These are phyloP conservation scores for Cadophora sp. DNA, from an alignment of 2,329 filamentous ascomycete genomes.

Conservation along the genomic window DNA sequence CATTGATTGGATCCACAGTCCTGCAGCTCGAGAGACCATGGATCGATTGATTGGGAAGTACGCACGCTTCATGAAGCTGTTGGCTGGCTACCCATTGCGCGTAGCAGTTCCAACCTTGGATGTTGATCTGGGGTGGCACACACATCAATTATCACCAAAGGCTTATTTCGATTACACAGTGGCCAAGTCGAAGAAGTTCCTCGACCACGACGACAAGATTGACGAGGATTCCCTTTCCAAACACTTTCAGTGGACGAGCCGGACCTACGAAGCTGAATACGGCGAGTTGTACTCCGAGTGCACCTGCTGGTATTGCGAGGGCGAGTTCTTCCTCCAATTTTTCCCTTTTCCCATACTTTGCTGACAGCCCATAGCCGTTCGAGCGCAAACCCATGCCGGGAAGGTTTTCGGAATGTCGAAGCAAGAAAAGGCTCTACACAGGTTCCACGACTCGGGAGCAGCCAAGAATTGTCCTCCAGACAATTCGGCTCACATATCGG, in stretches of 20 bases:
- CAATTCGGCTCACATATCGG: conserved; percentile 72
- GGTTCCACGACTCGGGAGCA: conserved; percentile 56
- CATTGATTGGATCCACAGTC: conserved; percentile 81
- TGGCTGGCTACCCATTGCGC: conserved; percentile 53
- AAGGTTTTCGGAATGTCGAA: conserved; percentile 54
- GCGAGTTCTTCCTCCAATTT: conserved; percentile 43
- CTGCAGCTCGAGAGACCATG: conserved; percentile 69
- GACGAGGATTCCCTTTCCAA: conserved; percentile 68
- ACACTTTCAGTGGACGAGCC: conserved; percentile 76
- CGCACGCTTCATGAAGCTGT: conserved; percentile 66
- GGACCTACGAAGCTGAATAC: conserved; percentile 70
- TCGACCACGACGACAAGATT: conserved; percentile 87
- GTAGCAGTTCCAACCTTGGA: conserved; percentile 75
- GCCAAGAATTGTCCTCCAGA: conserved; percentile 59
- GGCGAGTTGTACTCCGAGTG: conserved; percentile 76
- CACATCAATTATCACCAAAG: conserved; percentile 71
- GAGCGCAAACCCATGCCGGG: conserved; percentile 56
- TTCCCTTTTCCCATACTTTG: background rate
- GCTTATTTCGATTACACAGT: conserved; percentile 68
- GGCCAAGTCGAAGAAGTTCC: conserved; percentile 59
- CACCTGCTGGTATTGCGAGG: conserved; percentile 86
- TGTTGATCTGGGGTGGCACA: conserved; percentile 81
- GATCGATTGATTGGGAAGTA: conserved; percentile 69
- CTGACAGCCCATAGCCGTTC: conserved; percentile 51
- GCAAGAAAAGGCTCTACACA: conserved; percentile 54